phyloP scores from a whole-genome alignment of 1,284 basidiomycete genomes.

The Earliella scabrosa region DNA sequence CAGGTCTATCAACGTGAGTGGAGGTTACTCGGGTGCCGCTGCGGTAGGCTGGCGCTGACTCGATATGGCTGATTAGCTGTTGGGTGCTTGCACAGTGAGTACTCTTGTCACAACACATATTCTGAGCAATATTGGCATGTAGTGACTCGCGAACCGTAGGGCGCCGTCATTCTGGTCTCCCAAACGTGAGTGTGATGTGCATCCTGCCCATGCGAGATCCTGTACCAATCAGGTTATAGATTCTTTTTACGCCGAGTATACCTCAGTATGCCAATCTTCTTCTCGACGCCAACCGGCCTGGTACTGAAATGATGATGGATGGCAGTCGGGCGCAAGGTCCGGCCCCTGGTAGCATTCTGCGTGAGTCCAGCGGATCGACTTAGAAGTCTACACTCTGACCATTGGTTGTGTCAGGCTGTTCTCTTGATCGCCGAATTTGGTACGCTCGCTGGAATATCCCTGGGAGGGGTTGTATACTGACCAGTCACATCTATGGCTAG shows the following conservation, averaged over 20 bases:
- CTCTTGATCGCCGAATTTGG: conserved; percentile 4
- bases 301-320: too few relatives aligned
- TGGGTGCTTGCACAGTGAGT: conserved; percentile 17
- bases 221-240: neutral
- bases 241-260: conserved; percentile 22
- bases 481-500: neutral
- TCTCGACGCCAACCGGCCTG: too few relatives aligned
- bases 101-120: neutral
- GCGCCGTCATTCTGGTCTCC: conserved; percentile 13
- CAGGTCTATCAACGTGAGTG: conserved; percentile 24
- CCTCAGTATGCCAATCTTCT: conserved; percentile 3
- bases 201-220: neutral
- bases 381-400: too few relatives aligned
- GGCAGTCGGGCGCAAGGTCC: conserved; percentile 12
- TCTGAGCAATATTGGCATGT: too few relatives aligned
- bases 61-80: neutral
- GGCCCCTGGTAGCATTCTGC: conserved; percentile 12
- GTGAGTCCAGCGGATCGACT: too few relatives aligned
- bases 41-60: too few relatives aligned
- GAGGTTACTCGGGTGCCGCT: too few relatives aligned
- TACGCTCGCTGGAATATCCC: neutral
- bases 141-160: neutral
- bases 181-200: conserved; percentile 9
- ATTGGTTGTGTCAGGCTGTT: conserved; percentile 1
- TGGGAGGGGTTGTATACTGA: neutral